A percentile compares a stretch with the other conserved stretches of the same genome.
These are phyloP conservation scores for Fusarium nurragi DNA, from an alignment of 2,329 filamentous ascomycete species.

Conservation along the genomic window DNA sequence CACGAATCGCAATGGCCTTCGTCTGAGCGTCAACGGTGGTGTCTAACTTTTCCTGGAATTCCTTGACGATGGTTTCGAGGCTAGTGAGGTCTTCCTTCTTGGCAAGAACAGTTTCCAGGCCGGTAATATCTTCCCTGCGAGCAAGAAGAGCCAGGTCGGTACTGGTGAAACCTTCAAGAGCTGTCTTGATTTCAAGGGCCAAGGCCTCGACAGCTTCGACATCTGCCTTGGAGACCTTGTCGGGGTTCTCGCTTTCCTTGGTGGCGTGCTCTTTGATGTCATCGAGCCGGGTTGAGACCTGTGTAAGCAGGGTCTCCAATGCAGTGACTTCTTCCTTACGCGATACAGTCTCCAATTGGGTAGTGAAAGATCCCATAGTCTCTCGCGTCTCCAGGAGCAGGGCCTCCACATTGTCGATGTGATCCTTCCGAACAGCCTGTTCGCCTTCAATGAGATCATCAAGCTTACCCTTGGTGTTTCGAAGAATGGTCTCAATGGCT, in stretches of 20 bases:
- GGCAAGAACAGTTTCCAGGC: slow-evolving; percentile 73
- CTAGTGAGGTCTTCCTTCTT: slow-evolving; percentile 75
- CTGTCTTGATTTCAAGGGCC: slow-evolving; percentile 84
- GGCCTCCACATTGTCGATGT: slow-evolving; percentile 72
- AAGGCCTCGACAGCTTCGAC: slow-evolving; percentile 82
- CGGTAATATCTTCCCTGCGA: slow-evolving; percentile 74
- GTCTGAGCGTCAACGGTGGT: slow-evolving; percentile 76
- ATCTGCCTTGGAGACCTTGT: slow-evolving; percentile 81
- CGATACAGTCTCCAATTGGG: slow-evolving; percentile 74
- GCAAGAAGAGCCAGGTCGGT: slow-evolving; percentile 77
- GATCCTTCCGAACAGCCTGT: slow-evolving; percentile 72
- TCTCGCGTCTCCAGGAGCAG: slow-evolving; percentile 79
- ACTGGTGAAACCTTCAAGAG: slow-evolving; percentile 75
- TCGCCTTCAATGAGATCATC: slow-evolving; percentile 82
- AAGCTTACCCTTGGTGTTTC: slow-evolving; percentile 87
- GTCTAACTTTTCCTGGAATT: slow-evolving; percentile 74
- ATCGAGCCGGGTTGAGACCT: slow-evolving; percentile 79
- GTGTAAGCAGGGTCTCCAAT: slow-evolving; percentile 80
- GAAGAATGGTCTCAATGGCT: slow-evolving; percentile 88
- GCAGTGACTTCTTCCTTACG: slow-evolving; percentile 81
- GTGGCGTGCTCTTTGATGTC: slow-evolving; percentile 72
- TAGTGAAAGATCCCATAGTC: slow-evolving; percentile 71
- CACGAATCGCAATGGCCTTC: slow-evolving; percentile 84
- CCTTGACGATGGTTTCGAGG: slow-evolving; percentile 74
- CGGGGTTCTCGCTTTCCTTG: slow-evolving; percentile 64